Evolutionary conservation across 1,139 yeast genomes (phyloP), one percentile per base, ranked within the genome.

Genomic region (Taiozyma sp.): DNA sequence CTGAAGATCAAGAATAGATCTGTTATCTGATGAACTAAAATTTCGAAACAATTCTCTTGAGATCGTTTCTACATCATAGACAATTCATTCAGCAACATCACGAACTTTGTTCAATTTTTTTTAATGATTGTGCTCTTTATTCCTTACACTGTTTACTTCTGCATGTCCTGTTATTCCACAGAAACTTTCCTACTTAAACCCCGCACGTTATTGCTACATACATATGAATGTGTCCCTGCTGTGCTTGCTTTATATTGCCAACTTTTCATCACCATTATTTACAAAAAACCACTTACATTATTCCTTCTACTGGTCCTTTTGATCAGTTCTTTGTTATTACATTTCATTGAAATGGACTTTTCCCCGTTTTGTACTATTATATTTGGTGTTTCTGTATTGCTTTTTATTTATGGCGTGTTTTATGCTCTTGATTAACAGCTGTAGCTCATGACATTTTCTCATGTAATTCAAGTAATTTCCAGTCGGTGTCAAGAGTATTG

Each of bases 341-440:
- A 50, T 61, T 57, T 47, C 51, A 59, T 43, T 60, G 61, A 56
- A 65, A 57, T 67, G 53, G 57, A 65, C 8, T 90, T 56, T 74
- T 78, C 54, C 79, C 79, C 81, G 24, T 22, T 27, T 38, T 38
- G 41, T 38, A 38, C 41, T 38, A 38, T 22, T 38, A 22, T 38
- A 38, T 19, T 38, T 38, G 41, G 14, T 38, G 23, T 27, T 38
- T 38, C 19, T 19, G 23, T 38, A 32, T 32, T 32, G 36, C 36
- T 32, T 32, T 32, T 32, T n/a, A 4, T 6, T n/a, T 32, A 32
- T 32, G 36, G 36, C 36, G 36, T 32, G n/a, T 30, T 29, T 30
- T 30, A 32, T 32, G 41, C 41, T 38, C 19, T 19, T 19, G 14
- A 19, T 38, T 19, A 19, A 36, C 10, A 19, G 23, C 14, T 38